A percentile compares a stretch with the other conserved stretches of the same genome.
Evolutionary conservation across 1,139 yeast species (phyloP).

Genomic region (Candida glucosophila): DNA sequence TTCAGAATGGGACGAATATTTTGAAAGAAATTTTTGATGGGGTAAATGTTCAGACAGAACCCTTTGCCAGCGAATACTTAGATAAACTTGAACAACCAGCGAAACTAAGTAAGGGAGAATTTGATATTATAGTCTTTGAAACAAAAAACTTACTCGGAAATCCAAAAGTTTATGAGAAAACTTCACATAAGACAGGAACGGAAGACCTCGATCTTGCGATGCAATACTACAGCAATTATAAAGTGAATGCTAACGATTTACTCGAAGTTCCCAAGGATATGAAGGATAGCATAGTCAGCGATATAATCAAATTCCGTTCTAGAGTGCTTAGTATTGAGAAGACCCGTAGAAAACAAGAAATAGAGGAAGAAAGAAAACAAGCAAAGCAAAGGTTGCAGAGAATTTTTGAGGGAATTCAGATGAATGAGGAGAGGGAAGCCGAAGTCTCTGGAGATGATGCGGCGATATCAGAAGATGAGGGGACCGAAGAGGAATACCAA

Average conservation of each 20-base stretch:
- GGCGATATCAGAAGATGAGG: conserved; percentile 8
- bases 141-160: conserved; percentile 12
- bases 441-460: conserved; percentile 7
- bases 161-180: conserved; percentile 12
- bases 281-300: conserved; percentile 49
- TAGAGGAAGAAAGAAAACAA: conserved; percentile 42
- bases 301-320: conserved; percentile 55
- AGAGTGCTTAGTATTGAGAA: conserved; percentile 51
- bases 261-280: conserved; percentile 55
- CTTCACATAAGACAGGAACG: conserved; percentile 15
- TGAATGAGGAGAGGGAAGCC: conserved; percentile 9
- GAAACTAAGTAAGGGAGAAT: conserved; percentile 1
- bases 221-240: conserved; percentile 34
- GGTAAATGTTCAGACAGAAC: conserved; percentile 3
- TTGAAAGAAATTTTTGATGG: conserved; percentile 2
- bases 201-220: conserved; percentile 29
- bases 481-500: conserved; percentile 16
- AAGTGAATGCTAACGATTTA: conserved; percentile 52
- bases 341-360: conserved; percentile 44
- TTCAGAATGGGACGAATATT: conserved; percentile 4
- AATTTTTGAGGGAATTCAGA: conserved; percentile 40
- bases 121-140: conserved; percentile 5
- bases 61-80: conserved; percentile 2
- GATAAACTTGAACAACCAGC: neutral
- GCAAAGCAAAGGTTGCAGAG: conserved; percentile 43